phyloP scores from a whole-genome alignment of 306 rosid species.

The Citrullus mucosospermus region DNA sequence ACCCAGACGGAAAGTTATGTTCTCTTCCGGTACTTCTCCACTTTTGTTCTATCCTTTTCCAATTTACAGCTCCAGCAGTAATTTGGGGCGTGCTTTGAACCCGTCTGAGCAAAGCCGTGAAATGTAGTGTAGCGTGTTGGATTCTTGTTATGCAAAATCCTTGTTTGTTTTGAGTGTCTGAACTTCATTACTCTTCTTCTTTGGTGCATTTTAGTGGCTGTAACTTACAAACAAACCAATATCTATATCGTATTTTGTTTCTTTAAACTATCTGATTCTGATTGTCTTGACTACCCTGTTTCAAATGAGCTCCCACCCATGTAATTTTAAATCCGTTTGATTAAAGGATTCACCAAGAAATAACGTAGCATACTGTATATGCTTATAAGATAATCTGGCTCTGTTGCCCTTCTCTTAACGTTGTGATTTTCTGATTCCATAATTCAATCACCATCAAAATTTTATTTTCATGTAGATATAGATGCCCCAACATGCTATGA shows the following conservation, averaged over 20 bases:
- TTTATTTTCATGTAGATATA: not conserved
- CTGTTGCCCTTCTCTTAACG: not conserved
- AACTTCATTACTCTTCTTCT: too few relatives aligned
- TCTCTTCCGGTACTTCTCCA: conserved; percentile 18
- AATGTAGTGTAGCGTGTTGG: not conserved
- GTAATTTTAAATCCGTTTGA: not conserved
- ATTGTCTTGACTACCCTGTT: not conserved
- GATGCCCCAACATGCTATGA: not conserved
- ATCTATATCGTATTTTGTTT: not conserved
- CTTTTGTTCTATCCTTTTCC: not conserved
- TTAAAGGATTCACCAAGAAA: not conserved
- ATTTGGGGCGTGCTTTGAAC: not conserved
- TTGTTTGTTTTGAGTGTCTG: not conserved
- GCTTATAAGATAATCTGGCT: not conserved
- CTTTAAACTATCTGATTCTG: not conserved
- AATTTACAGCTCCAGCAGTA: not conserved
- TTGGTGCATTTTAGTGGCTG: too few relatives aligned
- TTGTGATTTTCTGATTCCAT: too few relatives aligned
- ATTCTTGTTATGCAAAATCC: not conserved
- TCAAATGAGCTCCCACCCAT: not conserved
- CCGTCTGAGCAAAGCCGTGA: not conserved
- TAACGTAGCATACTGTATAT: not conserved
- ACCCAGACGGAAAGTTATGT: conserved; percentile 6
- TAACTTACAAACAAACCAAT: not conserved
- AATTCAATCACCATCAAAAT: too few relatives aligned